Conservation (phyloP, 139 green algal genomes). For the Picochlorum sp. region DNA sequence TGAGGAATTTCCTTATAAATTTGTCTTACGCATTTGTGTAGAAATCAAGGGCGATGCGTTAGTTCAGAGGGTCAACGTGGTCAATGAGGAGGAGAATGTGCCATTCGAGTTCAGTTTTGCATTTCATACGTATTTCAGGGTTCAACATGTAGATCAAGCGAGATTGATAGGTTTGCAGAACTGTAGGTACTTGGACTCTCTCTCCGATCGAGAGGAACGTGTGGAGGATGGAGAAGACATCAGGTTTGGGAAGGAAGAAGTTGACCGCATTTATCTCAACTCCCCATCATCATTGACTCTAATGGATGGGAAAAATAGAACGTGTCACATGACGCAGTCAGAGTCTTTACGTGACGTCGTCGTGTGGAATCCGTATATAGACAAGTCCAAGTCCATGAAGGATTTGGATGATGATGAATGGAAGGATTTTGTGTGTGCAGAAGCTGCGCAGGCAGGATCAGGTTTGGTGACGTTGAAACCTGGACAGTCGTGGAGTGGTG, state of each 20-base stretch:
- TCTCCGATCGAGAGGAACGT: constrained; percentile 20
- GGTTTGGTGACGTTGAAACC: constrained; percentile 7
- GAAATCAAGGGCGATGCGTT: not conserved
- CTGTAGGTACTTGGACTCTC: constrained; percentile 63
- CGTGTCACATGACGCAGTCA: constrained; percentile 13
- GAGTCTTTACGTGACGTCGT: constrained; percentile 18
- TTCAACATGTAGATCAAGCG: constrained; percentile 22
- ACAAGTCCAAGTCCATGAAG: constrained; percentile 12
- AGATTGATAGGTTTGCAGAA: constrained; percentile 39
- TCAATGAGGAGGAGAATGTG: not conserved
- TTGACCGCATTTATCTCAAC: constrained; percentile 68
- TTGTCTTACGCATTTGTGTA: constrained; percentile 5
- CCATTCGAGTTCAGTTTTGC: constrained; percentile 59
- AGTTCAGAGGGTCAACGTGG: not conserved
- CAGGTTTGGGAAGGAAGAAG: constrained; percentile 36
- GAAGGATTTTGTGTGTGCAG: constrained; percentile 22
- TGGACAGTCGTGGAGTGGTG: constrained; percentile 6
- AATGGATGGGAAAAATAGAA: not conserved
- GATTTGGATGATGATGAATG: constrained; percentile 25
- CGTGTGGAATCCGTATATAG: constrained; percentile 24
- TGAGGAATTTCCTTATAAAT: constrained; percentile 36
- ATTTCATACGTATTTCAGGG: constrained; percentile 77
- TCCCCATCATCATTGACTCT: constrained; percentile 46
- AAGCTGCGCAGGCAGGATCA: constrained; percentile 21
- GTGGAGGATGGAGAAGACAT: constrained; percentile 28